Percentiles rank a stretch among this genome's conserved stretches.
These are phyloP conservation scores for Fusarium robinianum DNA, from an alignment of 2,329 filamentous ascomycete genomes.

Conservation along the genomic window DNA sequence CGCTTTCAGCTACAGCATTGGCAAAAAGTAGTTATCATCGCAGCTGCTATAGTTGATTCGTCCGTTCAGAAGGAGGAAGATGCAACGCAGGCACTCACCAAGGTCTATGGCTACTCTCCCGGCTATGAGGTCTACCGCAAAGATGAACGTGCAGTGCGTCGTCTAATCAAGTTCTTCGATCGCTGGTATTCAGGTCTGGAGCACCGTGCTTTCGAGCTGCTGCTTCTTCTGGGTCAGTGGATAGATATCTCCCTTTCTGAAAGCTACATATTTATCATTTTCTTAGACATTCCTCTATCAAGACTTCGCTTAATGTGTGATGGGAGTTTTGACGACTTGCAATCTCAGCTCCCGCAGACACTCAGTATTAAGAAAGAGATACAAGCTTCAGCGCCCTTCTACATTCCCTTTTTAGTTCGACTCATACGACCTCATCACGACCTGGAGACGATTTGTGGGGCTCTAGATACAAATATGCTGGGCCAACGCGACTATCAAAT, in stretches of 20 bases:
- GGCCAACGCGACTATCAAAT: background rate
- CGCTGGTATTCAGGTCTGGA: background rate
- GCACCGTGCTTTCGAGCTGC: conserved; percentile 6
- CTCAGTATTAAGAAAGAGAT: conserved; percentile 6
- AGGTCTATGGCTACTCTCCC: background rate
- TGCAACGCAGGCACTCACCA: background rate
- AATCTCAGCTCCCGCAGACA: background rate
- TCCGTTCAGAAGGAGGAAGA: background rate
- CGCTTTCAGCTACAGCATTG: background rate
- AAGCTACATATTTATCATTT: background rate
- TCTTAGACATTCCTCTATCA: conserved; percentile 4
- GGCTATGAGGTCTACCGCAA: background rate
- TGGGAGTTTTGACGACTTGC: background rate
- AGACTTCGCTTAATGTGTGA: background rate
- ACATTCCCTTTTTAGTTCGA: conserved; percentile 8
- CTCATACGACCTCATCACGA: background rate
- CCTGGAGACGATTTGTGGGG: background rate
- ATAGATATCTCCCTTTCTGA: background rate
- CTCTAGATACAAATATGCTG: conserved; percentile 1
- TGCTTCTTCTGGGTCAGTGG: conserved; percentile 5
- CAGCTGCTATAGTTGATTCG: conserved; percentile 1
- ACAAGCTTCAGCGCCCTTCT: conserved; percentile 1
- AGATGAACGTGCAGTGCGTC: background rate
- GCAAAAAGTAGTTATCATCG: conserved; percentile 3
- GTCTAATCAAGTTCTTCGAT: conserved; percentile 3